A percentile compares a stretch with the other conserved stretches of the same genome.
Conservation (phyloP, 176 grass and related monocot genomes). For the Eragrostis nindensis region DNA sequence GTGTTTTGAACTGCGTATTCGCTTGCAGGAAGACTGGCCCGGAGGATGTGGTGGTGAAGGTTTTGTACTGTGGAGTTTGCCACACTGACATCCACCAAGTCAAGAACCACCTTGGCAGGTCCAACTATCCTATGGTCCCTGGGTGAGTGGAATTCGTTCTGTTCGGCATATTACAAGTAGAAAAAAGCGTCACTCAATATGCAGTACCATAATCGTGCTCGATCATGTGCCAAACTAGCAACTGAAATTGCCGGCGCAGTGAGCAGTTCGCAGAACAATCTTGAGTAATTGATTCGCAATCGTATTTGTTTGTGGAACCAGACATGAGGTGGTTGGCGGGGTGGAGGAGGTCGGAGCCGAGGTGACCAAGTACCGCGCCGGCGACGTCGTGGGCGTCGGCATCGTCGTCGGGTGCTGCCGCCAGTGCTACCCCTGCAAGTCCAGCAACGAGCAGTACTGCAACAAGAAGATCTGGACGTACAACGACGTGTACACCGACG, state of each 20-base stretch:
- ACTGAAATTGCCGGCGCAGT: background rate
- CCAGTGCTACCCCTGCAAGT: conserved; percentile 34
- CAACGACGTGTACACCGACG: conserved; percentile 40
- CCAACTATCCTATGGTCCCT: conserved; percentile 86
- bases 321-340: conserved; percentile 36
- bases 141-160: conserved; percentile 40
- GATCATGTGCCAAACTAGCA: background rate
- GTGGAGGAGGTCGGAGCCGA: conserved; percentile 27
- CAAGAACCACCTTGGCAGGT: conserved; percentile 77
- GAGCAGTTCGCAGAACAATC: background rate
- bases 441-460: conserved; percentile 42
- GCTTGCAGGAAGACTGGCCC: conserved; percentile 60
- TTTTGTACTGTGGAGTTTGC: conserved; percentile 80
- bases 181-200: too few relatives aligned
- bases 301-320: background rate
- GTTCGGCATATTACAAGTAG: too few relatives aligned
- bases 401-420: conserved; percentile 36
- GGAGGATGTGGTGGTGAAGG: conserved; percentile 80
- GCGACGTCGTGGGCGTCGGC: conserved; percentile 40
- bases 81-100: conserved; percentile 81
- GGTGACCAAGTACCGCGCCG: conserved; percentile 32
- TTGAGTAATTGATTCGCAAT: background rate
- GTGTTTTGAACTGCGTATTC: background rate
- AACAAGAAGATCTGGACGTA: background rate
- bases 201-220: too few relatives aligned